Base-by-base conservation (phyloP, 441 rosid species). In the Populus hybrid region DNA sequence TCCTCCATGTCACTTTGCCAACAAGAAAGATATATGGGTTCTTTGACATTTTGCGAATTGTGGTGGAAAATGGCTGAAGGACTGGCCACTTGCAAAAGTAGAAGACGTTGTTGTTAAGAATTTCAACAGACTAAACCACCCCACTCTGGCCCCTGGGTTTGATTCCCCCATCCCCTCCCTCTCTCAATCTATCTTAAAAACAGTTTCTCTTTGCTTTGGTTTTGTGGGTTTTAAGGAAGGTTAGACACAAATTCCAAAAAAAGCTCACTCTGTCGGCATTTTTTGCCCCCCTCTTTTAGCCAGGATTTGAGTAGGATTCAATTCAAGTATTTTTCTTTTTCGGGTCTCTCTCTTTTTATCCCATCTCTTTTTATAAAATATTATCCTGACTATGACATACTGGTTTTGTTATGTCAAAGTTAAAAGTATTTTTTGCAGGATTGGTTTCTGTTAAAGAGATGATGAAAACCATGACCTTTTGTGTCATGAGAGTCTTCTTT, bases 221-320 rank as follows among this genome's bases (percentile, higher is more conserved):
- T 77, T 64, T 67, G 74, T 75, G 77, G 69, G 28, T 77, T 70
- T 75, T 14, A 64, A 61, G 71, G 63, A 42, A 79, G 72, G 69
- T 26, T 59, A 61, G 71, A 68, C 35, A 42, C 66, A 71, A 24
- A 9, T 64, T 53, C 63, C 79, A 63, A 24, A 59, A 42, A 42
- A 65, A 78, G 53, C 18, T 80, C 28, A 71, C 21, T 46, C 71
- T 67, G 67, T 71, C 69, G 70, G 70, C 40, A 28, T 68, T 81
- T 85, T 23, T 42, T 10, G 67, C 26, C 12, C 34, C 30, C 72
- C 28, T 34, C 14, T 71, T 76, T 81, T 76, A 57, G 32, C 28
- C 65, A 74, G 70, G 72, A 32, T 81, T 87, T 78, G 85, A 84
- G 85, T 88, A 75, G 78, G 85, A 82, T 86, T 86, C 86, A 85